A percentile compares a stretch with the other conserved stretches of the same genome.
phyloP scores from a whole-genome alignment of 139 green algal species.

The Micractinium sp. region DNA sequence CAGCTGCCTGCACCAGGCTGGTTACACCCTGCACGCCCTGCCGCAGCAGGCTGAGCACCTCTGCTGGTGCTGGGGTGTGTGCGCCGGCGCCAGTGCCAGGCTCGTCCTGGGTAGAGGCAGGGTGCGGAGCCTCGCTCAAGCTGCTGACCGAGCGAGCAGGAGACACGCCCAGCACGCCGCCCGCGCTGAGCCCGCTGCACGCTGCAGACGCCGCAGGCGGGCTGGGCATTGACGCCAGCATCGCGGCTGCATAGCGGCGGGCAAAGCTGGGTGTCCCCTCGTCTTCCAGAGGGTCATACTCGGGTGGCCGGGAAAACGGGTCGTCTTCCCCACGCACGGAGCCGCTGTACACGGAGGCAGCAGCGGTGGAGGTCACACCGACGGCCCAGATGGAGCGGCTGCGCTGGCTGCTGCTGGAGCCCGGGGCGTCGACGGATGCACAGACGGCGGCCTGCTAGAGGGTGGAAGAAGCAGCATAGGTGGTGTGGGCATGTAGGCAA shows the following conservation, averaged over 20 bases:
- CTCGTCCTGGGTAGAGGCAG: too few species aligned
- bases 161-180: too few species aligned
- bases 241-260: not conserved
- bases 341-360: not conserved
- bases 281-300: not conserved
- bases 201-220: not conserved
- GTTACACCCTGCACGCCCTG: not conserved
- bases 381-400: not conserved
- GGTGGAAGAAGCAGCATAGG: not conserved
- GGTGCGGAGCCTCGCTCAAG: too few species aligned
- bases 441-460: not conserved
- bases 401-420: not conserved
- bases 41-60: not conserved
- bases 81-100: too few species aligned
- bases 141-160: too few species aligned
- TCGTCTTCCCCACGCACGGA: not conserved
- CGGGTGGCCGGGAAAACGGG: not conserved
- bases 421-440: not conserved
- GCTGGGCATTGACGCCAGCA: not conserved
- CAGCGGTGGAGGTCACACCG: not conserved
- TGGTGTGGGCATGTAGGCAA: not conserved
- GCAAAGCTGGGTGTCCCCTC: not conserved
- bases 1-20: not conserved
- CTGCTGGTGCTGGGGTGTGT: not conserved
- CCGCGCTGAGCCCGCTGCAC: not conserved